A percentile compares a stretch with the other conserved stretches of the same genome.
Conservation (phyloP, 768 basidiomycete species). For the Butyriboletus loyo region DNA sequence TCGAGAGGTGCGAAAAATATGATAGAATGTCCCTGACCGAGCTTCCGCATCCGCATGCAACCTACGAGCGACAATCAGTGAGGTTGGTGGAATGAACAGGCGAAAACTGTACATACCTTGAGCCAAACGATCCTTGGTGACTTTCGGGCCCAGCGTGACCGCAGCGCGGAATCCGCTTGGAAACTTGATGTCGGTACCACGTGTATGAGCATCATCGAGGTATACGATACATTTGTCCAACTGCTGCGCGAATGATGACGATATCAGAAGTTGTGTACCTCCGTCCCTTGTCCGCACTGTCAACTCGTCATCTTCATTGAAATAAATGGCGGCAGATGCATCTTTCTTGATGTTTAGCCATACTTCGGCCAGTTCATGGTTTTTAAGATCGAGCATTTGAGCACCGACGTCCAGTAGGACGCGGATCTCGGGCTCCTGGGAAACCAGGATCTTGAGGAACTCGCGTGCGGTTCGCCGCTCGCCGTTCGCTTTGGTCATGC, state of each 20-base stretch:
- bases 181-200: conserved; percentile 36
- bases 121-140: conserved; percentile 36
- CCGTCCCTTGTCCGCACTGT: conserved; percentile 32
- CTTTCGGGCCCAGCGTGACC: conserved; percentile 37
- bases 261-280: conserved; percentile 23
- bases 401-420: conserved; percentile 57
- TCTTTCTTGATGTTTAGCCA: conserved; percentile 37
- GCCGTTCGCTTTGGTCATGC: conserved; percentile 7
- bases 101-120: conserved; percentile 27
- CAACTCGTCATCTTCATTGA: conserved; percentile 33
- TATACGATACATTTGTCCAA: conserved; percentile 36
- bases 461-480: conserved; percentile 10
- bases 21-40: conserved; percentile 46
- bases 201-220: conserved; percentile 40
- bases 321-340: conserved; percentile 32
- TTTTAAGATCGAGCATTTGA: conserved; percentile 51
- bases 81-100: neutral
- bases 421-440: conserved; percentile 36
- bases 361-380: conserved; percentile 35
- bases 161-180: conserved; percentile 34
- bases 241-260: conserved; percentile 34
- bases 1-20: conserved; percentile 49
- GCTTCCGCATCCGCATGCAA: conserved; percentile 54
- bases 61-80: conserved; percentile 31
- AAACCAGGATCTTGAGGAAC: conserved; percentile 32